Evolutionary conservation across 2,329 filamentous ascomycete genomes (phyloP), one percentile per base, ranked within the genome.

Genomic region (Aspergillus ibericus): DNA sequence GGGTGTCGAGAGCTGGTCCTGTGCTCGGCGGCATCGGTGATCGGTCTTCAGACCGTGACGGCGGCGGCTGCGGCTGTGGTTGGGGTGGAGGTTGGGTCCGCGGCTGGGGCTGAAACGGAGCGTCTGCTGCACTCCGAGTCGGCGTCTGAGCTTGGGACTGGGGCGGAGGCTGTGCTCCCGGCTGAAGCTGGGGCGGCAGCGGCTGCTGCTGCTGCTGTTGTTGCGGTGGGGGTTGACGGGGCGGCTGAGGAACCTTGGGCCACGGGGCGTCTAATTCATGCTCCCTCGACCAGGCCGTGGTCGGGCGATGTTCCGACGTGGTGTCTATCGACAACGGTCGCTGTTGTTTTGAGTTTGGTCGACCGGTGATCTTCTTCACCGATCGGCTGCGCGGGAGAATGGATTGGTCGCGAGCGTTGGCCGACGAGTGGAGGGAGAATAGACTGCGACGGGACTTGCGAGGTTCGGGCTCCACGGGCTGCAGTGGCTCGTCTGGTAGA

Each of bases 371-470:
- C 59, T 56, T 66, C 54, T 60, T 72, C 38, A 72, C 54, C 34
- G 70, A 72, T 13, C 65, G 55, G 49, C 63, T 69, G 48, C 70
- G 71, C 42, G 70, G 70, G 40, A 72, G 47, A 27, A 72, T 50
- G 20, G 68, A 66, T 7, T 68, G 58, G 40, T 64, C 61, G 25
- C 59, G 51, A 12, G 59, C 50, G 15, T 62, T 47, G 35, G 55
- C 48, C 7, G 66, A 60, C 8, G 66, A 63, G 22, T 66, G 64
- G 16, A 64, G 59, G 35, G 62, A 61, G 27, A 68, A 68, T 16
- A 68, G 57, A 34, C 60, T 68, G 50, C 64, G 58, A 20, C 61
- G 62, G 27, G 63, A 64, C 20, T 66, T 65, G 46, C 67, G 68
- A 55, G 61, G 66, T 62, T 62, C 40, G 59, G 57, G 60, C 55